Base-by-base conservation (phyloP, 2,329 filamentous ascomycete species). In the Talaromyces sp. region DNA sequence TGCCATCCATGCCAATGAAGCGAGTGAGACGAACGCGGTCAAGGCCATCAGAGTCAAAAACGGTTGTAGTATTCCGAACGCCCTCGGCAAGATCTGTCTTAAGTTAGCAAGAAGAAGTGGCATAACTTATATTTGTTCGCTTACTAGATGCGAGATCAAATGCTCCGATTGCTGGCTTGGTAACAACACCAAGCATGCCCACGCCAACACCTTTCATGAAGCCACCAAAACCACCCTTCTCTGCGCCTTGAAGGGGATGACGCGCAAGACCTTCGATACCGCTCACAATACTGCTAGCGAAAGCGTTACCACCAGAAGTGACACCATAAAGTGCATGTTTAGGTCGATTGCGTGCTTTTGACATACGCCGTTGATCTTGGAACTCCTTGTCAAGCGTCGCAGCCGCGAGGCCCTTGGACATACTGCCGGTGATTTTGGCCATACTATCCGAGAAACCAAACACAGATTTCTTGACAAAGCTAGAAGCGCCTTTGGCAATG, bases 121-220 rank as follows among this genome's bases (percentile, higher is more conserved):
- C 7, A 9, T 43, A 8, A 33, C 19, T 27, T 22, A 56, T 39
- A 31, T 7, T 35, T 14, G n/a, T 56, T 7, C 11, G 72, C 75
- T 67, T 75, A 82, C 79, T 98, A 74, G 93, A 97, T 0, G 96
- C 95, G 73, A 99, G 89, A 79, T 99, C 95, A 69, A 99, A 93
- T 24, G 97, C 92, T 64, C 96, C 95, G 65, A 99, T 96, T 7
- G 94, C 93, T 2, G 96, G 94, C 78, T 99, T 99, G 10, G 95
- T 99, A 1, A 93, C 93, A n/a, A 98, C 83, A 13, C 95, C 95
- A 1, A 98, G 84, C 22, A 98, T 85, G 22, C 95, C 95, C 80
- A 98, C 99, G 64, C 95, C 95, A 43, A 99, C 91, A 63, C 95
- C 95, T 81, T 99, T 99, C 80, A 99, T 91, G 80, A 99, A 99